Evolutionary conservation across 495 filamentous ascomycete species (phyloP), one percentile per base, ranked within the genome.

Genomic region (Cercophora newfieldiana): DNA sequence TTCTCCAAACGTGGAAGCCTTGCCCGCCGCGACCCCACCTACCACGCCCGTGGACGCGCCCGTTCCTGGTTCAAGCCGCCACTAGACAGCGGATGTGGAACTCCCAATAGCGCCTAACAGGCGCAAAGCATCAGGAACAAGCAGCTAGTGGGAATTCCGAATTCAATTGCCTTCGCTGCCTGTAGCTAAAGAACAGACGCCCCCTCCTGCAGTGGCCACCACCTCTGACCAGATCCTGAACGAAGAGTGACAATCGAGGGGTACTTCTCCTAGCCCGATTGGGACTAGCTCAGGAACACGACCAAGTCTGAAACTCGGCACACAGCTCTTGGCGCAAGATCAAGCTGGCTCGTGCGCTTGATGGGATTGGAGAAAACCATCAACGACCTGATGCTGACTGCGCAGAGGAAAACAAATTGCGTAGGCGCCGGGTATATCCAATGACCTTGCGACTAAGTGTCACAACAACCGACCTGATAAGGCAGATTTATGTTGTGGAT

Each of bases 231-330:
- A 50, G 28, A 25, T 51, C 25, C 51, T 25, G 22, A 28, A 26
- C 21, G n/a, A 55, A 26, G 51, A 25, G 26, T 55, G 61, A 6
- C 24, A 63, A 29, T 64, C 62, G 51, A 55, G 50, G 51, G 61
- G 61, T 49, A 21, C 7, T 19, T 29, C 29, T 24, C 10, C 61
- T 68, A 70, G 19, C 53, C 51, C 59, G 0, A 0, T 49, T 62
- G 10, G 29, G 62, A 7, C 53, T 75, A 72, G 72, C 33, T 62
- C 72, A 75, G 70, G 74, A 72, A 74, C 72, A 72, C 68, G 30
- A 50, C 44, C 63, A 54, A 68, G 21, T 68, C 71, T 75, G 70
- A 75, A 75, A 75, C 72, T 68, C 68, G 65, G 69, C 66, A 66
- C 53, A 56, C 25, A 30, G 61, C 61, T 21, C 31, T 33, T 33